These are phyloP conservation scores for Gossypium australe DNA, from an alignment of 345 rosid genomes.

Conservation along the genomic window DNA sequence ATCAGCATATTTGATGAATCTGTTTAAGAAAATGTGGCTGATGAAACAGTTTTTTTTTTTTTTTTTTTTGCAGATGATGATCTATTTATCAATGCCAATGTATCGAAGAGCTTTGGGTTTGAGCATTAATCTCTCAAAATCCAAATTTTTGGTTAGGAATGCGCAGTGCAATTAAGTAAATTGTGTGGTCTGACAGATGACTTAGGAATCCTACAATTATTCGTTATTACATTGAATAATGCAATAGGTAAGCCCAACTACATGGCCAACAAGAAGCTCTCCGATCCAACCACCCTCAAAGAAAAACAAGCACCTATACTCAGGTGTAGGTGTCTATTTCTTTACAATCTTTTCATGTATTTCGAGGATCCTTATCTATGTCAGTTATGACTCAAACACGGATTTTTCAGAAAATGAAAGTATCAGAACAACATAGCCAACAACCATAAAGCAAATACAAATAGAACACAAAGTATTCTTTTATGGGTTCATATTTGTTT, in stretches of 20 bases:
- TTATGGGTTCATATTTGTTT: neutral
- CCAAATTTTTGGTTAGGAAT: too few relatives aligned
- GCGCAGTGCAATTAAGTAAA: neutral
- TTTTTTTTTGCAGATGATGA: too few relatives aligned
- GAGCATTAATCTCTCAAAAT: too few relatives aligned
- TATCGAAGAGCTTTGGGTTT: too few relatives aligned
- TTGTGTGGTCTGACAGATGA: too few relatives aligned
- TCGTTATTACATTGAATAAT: neutral
- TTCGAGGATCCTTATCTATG: neutral
- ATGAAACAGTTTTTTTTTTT: too few relatives aligned
- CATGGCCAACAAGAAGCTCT: slow-evolving; percentile 2
- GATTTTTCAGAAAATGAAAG: neutral
- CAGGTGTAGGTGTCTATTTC: too few relatives aligned
- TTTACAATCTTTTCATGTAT: neutral
- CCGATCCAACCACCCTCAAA: neutral
- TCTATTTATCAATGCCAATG: too few relatives aligned
- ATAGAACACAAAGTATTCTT: slow-evolving; percentile 11
- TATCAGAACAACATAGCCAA: neutral
- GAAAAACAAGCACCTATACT: neutral
- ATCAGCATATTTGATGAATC: too few relatives aligned
- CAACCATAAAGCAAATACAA: slow-evolving; percentile 23
- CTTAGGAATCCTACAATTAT: neutral
- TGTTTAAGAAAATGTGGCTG: too few relatives aligned
- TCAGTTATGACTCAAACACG: neutral
- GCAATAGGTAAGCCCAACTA: neutral